phyloP scores from a whole-genome alignment of 352 stramenopile genomes.

The Globisporangium emineosum region DNA sequence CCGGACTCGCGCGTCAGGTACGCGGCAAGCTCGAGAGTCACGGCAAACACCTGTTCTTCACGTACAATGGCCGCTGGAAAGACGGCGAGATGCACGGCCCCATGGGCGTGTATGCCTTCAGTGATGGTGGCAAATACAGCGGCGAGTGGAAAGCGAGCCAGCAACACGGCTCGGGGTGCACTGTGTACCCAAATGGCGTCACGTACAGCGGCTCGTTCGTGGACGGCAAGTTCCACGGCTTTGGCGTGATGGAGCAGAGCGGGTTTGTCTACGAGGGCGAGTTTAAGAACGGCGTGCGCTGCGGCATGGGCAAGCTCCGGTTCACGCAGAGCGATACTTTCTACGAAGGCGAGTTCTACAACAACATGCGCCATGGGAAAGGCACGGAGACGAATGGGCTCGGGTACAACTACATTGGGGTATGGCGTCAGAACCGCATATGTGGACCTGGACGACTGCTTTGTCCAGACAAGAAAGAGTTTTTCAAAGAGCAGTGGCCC shows the following conservation, averaged over 20 bases:
- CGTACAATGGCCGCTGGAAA: constrained; percentile 70
- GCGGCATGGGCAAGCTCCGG: constrained; percentile 41
- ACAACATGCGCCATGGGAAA: constrained; percentile 56
- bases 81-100: constrained; percentile 59
- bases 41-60: constrained; percentile 62
- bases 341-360: constrained; percentile 71
- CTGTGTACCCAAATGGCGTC: constrained; percentile 66
- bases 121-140: constrained; percentile 64
- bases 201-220: constrained; percentile 63
- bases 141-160: constrained; percentile 46
- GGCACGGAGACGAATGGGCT: constrained; percentile 59
- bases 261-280: constrained; percentile 60
- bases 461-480: constrained; percentile 37
- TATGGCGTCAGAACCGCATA: constrained; percentile 57
- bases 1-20: constrained; percentile 57
- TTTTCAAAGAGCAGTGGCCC: constrained; percentile 53
- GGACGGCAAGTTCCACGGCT: constrained; percentile 58
- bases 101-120: constrained; percentile 67
- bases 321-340: constrained; percentile 39
- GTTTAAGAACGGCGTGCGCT: constrained; percentile 42
- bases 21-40: constrained; percentile 59
- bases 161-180: constrained; percentile 40
- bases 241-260: constrained; percentile 47
- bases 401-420: constrained; percentile 52
- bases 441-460: constrained; percentile 44